Conservation (phyloP, 352 stramenopile species). For the Phytophthora pinifolia region DNA sequence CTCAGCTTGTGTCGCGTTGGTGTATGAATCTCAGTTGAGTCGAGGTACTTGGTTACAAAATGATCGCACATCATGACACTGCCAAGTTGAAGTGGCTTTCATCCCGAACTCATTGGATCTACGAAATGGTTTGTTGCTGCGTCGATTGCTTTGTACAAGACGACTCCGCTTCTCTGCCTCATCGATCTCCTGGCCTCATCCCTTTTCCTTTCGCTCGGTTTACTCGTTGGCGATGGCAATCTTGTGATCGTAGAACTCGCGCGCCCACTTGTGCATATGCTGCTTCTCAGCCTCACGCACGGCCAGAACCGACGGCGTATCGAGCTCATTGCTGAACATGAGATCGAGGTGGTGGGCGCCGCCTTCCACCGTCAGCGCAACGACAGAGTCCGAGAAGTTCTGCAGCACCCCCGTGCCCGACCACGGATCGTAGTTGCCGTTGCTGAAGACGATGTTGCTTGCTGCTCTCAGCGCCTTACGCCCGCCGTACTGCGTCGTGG, state of each 20-base stretch:
- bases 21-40: too few species aligned
- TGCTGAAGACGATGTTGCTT: slow-evolving; percentile 95
- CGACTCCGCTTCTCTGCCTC: neutral
- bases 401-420: slow-evolving; percentile 85
- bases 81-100: slow-evolving; percentile 17
- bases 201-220: neutral
- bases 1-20: too few species aligned
- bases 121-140: slow-evolving; percentile 5
- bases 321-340: slow-evolving; percentile 88
- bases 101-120: neutral
- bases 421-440: slow-evolving; percentile 95
- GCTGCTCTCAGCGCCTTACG: slow-evolving; percentile 58
- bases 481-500: slow-evolving; percentile 69
- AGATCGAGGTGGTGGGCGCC: slow-evolving; percentile 91
- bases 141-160: slow-evolving; percentile 2
- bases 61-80: slow-evolving; percentile 10
- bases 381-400: slow-evolving; percentile 62
- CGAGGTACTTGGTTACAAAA: too few species aligned
- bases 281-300: slow-evolving; percentile 73
- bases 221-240: slow-evolving; percentile 18
- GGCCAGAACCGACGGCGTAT: slow-evolving; percentile 71
- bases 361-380: slow-evolving; percentile 66
- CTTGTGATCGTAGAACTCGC: slow-evolving; percentile 49
- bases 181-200: slow-evolving; percentile 1
- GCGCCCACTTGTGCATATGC: slow-evolving; percentile 84